Percentiles rank a stretch among this genome's conserved stretches.
Conservation (phyloP, 2,329 filamentous ascomycete genomes). For the Coniochaeta ligniaria region DNA sequence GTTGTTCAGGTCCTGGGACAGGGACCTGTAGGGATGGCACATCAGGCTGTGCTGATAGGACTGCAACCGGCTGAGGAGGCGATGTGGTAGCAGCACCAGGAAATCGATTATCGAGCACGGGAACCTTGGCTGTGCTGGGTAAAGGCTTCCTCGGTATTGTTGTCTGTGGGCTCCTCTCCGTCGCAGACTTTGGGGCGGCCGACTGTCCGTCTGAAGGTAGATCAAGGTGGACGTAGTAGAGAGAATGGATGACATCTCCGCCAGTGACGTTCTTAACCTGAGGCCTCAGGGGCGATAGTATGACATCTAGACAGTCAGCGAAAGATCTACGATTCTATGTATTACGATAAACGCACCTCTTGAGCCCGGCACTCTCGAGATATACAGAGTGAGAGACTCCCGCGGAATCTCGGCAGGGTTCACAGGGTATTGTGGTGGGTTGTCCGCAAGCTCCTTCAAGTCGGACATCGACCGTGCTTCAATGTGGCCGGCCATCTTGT, state of each 20-base stretch:
- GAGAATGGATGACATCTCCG: slow-evolving; percentile 76
- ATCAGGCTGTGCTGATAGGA: background rate
- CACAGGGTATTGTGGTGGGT: slow-evolving; percentile 79
- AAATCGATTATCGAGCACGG: background rate
- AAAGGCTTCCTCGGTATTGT: slow-evolving; percentile 47
- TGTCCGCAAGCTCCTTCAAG: slow-evolving; percentile 73
- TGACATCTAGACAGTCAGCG: slow-evolving; percentile 58
- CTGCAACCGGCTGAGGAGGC: background rate
- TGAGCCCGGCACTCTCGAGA: slow-evolving; percentile 86
- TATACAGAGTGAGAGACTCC: slow-evolving; percentile 77
- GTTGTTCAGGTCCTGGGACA: background rate
- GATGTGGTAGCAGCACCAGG: background rate
- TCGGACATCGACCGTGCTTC: slow-evolving; percentile 79
- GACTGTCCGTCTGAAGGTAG: slow-evolving; percentile 47
- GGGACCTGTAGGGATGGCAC: background rate
- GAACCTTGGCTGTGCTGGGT: slow-evolving; percentile 22
- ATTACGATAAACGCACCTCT: slow-evolving; percentile 52
- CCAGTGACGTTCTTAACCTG: slow-evolving; percentile 81
- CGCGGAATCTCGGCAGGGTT: slow-evolving; percentile 63
- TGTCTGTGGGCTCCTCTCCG: slow-evolving; percentile 24
- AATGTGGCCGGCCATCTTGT: slow-evolving; percentile 34
- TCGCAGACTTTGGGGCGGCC: slow-evolving; percentile 16
- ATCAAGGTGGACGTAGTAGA: slow-evolving; percentile 87
- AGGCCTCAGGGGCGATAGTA: slow-evolving; percentile 86
- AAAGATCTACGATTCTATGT: slow-evolving; percentile 1